Percentiles rank a stretch among this genome's conserved stretches.
Conservation (phyloP, 768 basidiomycete genomes). For the Dacryopinax primogenitus region DNA sequence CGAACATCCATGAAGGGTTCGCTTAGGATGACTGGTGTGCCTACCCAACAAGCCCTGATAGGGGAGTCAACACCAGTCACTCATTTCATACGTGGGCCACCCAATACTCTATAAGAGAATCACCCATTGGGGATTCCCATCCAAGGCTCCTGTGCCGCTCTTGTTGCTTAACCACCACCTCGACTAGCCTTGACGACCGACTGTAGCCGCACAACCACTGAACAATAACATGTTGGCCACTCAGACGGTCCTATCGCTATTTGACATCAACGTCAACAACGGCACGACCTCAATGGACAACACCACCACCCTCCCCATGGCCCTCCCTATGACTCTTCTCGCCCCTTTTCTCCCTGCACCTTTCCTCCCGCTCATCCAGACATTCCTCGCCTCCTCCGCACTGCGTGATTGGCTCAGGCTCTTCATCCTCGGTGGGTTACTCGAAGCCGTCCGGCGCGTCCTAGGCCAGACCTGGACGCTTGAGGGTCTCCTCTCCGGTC, state of each 20-base stretch:
- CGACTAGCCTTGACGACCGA: too few relatives aligned
- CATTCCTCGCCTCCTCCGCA: conserved; percentile 13
- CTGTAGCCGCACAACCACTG: too few relatives aligned
- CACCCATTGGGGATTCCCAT: too few relatives aligned
- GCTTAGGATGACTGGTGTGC: too few relatives aligned
- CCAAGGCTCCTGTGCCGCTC: too few relatives aligned
- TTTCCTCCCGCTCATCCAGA: neutral
- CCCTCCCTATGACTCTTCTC: neutral
- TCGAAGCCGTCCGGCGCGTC: conserved; percentile 47
- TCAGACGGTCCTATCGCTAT: neutral
- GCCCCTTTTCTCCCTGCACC: neutral
- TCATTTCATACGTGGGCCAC: too few relatives aligned
- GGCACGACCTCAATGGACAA: neutral
- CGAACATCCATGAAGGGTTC: too few relatives aligned
- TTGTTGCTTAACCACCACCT: too few relatives aligned
- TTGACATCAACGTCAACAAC: neutral
- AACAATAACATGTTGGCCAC: neutral
- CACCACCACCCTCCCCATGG: neutral
- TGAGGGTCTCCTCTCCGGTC: neutral
- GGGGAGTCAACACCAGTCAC: too few relatives aligned
- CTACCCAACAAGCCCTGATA: too few relatives aligned
- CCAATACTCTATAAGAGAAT: too few relatives aligned
- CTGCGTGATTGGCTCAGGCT: conserved; percentile 48
- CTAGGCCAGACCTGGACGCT: neutral
- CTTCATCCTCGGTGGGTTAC: conserved; percentile 44